Conservation (phyloP, 371 early-diverging fungal genomes). For the Mortierella sp. region DNA sequence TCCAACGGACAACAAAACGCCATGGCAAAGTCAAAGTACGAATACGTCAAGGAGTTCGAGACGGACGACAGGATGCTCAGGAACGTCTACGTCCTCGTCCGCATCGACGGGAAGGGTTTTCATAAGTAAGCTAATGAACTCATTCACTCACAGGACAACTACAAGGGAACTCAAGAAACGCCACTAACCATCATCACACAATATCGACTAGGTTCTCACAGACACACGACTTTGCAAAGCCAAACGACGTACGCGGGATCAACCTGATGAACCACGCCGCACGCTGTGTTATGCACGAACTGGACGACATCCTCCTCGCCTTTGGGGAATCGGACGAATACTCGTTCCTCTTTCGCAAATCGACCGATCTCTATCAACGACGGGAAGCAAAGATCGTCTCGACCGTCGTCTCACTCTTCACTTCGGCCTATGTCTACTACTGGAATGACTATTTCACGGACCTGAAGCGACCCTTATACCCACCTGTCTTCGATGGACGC, state of each 20-base stretch:
- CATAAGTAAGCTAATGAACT: constrained; percentile 69
- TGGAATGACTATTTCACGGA: constrained; percentile 86
- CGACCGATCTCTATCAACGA: constrained; percentile 81
- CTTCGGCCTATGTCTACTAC: constrained; percentile 85
- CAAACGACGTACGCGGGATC: constrained; percentile 91
- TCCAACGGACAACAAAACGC: neutral
- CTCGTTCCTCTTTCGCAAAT: constrained; percentile 64
- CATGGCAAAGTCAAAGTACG: constrained; percentile 94
- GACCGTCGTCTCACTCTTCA: constrained; percentile 88
- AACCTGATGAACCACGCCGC: constrained; percentile 92
- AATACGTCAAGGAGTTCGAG: constrained; percentile 95
- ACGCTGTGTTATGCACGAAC: constrained; percentile 79
- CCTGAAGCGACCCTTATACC: constrained; percentile 65
- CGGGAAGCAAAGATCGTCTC: constrained; percentile 90
- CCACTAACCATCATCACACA: neutral
- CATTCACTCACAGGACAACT: neutral
- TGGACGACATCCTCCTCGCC: constrained; percentile 86
- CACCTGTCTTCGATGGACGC: constrained; percentile 94
- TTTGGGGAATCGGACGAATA: constrained; percentile 98
- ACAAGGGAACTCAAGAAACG: neutral
- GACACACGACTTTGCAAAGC: constrained; percentile 89
- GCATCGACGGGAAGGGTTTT: constrained; percentile 96
- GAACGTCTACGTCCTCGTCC: constrained; percentile 91
- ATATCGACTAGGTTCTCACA: constrained; percentile 76
- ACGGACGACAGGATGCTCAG: constrained; percentile 80